These are phyloP conservation scores for Prosopis cineraria DNA, from an alignment of 306 rosid genomes.

Conservation along the genomic window DNA sequence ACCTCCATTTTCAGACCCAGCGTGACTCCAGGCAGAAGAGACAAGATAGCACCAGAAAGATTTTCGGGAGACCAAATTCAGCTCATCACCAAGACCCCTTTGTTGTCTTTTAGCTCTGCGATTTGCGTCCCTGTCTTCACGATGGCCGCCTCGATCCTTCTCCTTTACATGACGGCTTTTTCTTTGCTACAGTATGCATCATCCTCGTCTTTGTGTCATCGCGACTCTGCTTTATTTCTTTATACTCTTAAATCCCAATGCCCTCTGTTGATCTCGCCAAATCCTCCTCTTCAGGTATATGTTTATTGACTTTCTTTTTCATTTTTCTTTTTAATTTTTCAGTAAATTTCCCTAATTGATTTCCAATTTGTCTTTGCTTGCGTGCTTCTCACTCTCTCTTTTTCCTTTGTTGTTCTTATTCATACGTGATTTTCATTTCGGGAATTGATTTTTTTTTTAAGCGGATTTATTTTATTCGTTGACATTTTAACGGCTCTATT, in stretches of 20 bases:
- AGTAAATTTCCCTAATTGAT: background rate
- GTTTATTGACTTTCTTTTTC: background rate
- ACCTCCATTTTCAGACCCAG: background rate
- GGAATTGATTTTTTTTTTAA: background rate
- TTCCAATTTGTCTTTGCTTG: background rate
- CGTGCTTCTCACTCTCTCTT: background rate
- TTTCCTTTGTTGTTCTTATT: background rate
- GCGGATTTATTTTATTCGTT: background rate
- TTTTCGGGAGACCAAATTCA: background rate
- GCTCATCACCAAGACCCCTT: too few species aligned
- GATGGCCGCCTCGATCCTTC: constrained; percentile 46
- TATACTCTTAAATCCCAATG: constrained; percentile 67
- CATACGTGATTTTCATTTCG: background rate
- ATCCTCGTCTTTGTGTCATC: constrained; percentile 37
- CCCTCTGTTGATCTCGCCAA: constrained; percentile 47
- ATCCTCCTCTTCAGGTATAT: constrained; percentile 63
- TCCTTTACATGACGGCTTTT: constrained; percentile 39
- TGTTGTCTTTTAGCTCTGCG: constrained; percentile 8
- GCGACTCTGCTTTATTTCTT: constrained; percentile 44
- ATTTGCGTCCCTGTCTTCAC: constrained; percentile 32
- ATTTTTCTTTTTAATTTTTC: background rate
- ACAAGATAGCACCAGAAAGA: background rate
- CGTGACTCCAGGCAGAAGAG: background rate
- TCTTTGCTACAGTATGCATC: constrained; percentile 38
- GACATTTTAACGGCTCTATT: background rate